A percentile compares a stretch with the other conserved stretches of the same genome.
Evolutionary conservation across 805 yeast genomes (phyloP).

Genomic region (Komagataella populi): DNA sequence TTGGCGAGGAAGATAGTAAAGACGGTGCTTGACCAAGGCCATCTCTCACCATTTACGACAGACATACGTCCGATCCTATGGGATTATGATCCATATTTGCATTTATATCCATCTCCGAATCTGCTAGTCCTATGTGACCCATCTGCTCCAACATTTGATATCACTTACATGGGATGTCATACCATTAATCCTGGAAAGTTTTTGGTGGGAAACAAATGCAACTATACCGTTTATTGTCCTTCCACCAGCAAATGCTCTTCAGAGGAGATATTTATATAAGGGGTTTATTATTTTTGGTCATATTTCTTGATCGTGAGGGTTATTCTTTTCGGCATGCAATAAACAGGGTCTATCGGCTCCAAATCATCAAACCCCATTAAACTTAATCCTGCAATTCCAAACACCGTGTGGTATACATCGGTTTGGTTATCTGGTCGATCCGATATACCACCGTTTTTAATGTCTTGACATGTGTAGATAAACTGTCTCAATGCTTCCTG

Average conservation of each 20-base stretch:
- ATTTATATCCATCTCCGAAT: conserved; percentile 71
- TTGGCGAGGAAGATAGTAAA: conserved; percentile 64
- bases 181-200: conserved; percentile 61
- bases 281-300: not conserved
- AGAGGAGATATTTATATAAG: conserved; percentile 26
- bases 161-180: conserved; percentile 72
- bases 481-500: conserved; percentile 44
- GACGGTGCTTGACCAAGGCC: conserved; percentile 80
- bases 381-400: conserved; percentile 82
- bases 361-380: conserved; percentile 51
- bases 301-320: conserved; percentile 11
- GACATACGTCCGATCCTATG: conserved; percentile 51
- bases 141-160: conserved; percentile 55
- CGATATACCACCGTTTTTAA: conserved; percentile 73
- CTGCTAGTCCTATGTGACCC: conserved; percentile 53
- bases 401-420: conserved; percentile 87
- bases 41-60: conserved; percentile 65
- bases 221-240: conserved; percentile 67
- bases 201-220: conserved; percentile 29
- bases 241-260: conserved; percentile 35
- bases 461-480: conserved; percentile 69
- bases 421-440: conserved; percentile 86
- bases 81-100: conserved; percentile 54
- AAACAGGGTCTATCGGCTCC: conserved; percentile 66
- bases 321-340: conserved; percentile 60